Evolutionary conservation across 1,139 yeast genomes (phyloP).

Genomic region (Pichia sp.): DNA sequence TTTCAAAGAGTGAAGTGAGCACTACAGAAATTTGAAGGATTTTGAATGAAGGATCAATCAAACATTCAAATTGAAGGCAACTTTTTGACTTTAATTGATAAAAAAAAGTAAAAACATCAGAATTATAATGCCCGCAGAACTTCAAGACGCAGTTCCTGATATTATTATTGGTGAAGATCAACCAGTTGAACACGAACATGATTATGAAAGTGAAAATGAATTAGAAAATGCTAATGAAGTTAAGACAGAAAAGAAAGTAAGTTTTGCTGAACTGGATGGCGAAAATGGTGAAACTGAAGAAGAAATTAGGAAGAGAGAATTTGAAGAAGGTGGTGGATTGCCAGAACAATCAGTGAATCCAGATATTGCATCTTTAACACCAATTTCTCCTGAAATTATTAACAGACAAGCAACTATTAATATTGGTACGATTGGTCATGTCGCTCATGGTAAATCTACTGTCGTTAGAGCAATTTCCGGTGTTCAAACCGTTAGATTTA

Average conservation of each 20-base stretch:
- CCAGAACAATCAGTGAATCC: constrained; percentile 94
- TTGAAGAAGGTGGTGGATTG: constrained; percentile 96
- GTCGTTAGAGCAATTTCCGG: constrained; percentile 99
- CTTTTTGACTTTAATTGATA: background rate
- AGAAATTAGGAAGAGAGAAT: constrained; percentile 66
- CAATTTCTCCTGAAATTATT: constrained; percentile 89
- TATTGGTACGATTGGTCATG: constrained; percentile 99
- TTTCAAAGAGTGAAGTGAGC: constrained; percentile 1
- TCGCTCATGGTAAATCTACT: constrained; percentile 98
- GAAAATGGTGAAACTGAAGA: constrained; percentile 56
- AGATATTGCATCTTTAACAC: constrained; percentile 71
- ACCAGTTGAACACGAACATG: constrained; percentile 15
- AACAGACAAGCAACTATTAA: constrained; percentile 98
- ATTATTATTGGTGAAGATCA: constrained; percentile 69
- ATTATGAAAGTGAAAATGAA: constrained; percentile 42
- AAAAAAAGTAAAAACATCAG: background rate
- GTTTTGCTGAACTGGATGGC: constrained; percentile 73
- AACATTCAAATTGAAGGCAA: background rate
- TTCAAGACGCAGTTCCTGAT: constrained; percentile 80
- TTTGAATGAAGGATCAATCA: background rate
- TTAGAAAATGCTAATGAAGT: constrained; percentile 34
- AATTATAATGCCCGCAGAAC: constrained; percentile 45
- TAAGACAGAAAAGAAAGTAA: constrained; percentile 59
- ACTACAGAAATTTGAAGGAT: background rate
- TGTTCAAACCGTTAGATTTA: constrained; percentile 97